Evolutionary conservation across 495 filamentous ascomycete genomes (phyloP), one percentile per base, ranked within the genome.

Genomic region (Lichenothelia convexa): DNA sequence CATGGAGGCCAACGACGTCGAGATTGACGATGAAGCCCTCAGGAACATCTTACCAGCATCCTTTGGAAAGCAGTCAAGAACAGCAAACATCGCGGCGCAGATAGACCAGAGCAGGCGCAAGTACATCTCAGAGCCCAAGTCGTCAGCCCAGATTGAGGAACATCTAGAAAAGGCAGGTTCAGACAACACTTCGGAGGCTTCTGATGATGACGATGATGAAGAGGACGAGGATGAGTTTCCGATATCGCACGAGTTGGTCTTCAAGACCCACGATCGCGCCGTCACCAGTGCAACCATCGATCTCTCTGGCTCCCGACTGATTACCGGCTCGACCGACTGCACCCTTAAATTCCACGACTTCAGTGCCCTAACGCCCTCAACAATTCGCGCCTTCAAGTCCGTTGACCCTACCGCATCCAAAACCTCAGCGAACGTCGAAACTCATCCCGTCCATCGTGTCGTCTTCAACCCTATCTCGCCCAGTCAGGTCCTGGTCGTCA

Each of bases 261-360:
- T 97, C 41, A 91, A 87, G 51, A 87, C 86, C 7, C 89, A 97
- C 53, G 83, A 92, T 12, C 77, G 79, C 36, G 78, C 85, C 4
- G 68, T 95, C 36, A 93, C 91, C 7, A 76, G 74, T 2, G 63
- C 81, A 38, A 75, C 83, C 3, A 62, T 92, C 19, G 89, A 97
- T 56, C 76, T 80, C 0, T 75, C 85, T 0, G 89, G 89, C 4
- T 71, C 74, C 19, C 76, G 89, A 46, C 58, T 95, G 45, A 70
- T 93, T 18, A 87, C 80, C 36, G 84, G 82, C 32, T 92, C 84
- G 1, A 81, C 77, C 29, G 89, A 97, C 57, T 86, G 84, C 57
- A 83, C 73, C 1, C 51, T 94, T 37, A 94, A 93, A 49, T 64
- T 95, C 16, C 87, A 92, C 55, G 89, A 97, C 54, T 92, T 97